Evolutionary conservation across 176 grass and related monocot species (phyloP).

Genomic region (Juncus inflexus): DNA sequence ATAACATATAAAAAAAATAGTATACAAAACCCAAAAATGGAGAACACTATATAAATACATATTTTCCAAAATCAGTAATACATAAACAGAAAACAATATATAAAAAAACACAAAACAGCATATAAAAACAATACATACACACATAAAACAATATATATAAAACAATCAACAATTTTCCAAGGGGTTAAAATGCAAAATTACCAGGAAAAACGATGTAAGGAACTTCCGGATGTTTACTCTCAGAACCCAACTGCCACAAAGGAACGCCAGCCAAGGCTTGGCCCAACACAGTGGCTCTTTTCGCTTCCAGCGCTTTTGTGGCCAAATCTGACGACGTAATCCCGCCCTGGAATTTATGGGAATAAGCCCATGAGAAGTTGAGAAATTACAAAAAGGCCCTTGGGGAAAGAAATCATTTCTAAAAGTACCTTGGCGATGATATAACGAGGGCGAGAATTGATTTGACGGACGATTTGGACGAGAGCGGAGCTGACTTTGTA

Average conservation of each 20-base stretch:
- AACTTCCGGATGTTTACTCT: slow-evolving; percentile 88
- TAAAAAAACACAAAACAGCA: too few species aligned
- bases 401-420: background rate
- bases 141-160: slow-evolving; percentile 30
- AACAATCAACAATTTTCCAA: too few species aligned
- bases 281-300: slow-evolving; percentile 74
- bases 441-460: slow-evolving; percentile 60
- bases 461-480: slow-evolving; percentile 75
- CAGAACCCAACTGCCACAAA: slow-evolving; percentile 90
- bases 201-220: slow-evolving; percentile 99
- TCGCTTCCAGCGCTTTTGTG: slow-evolving; percentile 95
- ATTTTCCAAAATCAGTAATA: too few species aligned
- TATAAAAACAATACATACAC: slow-evolving; percentile 64
- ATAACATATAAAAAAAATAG: background rate
- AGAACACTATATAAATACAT: too few species aligned
- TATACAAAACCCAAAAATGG: too few species aligned
- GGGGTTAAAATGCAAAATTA: slow-evolving; percentile 32
- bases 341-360: slow-evolving; percentile 49
- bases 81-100: too few species aligned
- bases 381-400: too few species aligned
- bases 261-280: slow-evolving; percentile 93
- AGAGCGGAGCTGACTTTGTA: slow-evolving; percentile 88
- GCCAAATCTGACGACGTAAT: slow-evolving; percentile 97
- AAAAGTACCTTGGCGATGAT: slow-evolving; percentile 88
- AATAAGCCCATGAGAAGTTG: too few species aligned